Evolutionary conservation across 1,139 yeast genomes (phyloP).

Genomic region (Yamadazyma dushanensis): DNA sequence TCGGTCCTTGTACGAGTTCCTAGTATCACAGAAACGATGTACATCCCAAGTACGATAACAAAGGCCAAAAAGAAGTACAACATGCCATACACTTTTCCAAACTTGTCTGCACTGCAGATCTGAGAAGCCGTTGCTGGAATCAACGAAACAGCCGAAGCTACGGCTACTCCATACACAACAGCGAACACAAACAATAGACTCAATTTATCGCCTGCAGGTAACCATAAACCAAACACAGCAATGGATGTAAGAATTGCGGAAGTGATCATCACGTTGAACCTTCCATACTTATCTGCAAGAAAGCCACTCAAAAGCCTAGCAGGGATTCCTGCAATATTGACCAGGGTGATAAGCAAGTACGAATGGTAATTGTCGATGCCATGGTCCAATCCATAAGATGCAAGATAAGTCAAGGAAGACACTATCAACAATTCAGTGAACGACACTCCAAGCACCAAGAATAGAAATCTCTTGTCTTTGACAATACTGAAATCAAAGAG

Average conservation of each 20-base stretch:
- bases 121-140: slow-evolving; percentile 53
- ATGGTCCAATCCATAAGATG: slow-evolving; percentile 48
- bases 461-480: slow-evolving; percentile 38
- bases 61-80: slow-evolving; percentile 65
- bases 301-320: slow-evolving; percentile 50
- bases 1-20: slow-evolving; percentile 18
- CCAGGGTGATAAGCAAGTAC: slow-evolving; percentile 44
- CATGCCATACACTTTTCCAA: slow-evolving; percentile 71
- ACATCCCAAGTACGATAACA: slow-evolving; percentile 47
- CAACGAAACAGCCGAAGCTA: slow-evolving; percentile 31
- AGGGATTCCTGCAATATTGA: slow-evolving; percentile 48
- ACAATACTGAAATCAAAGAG: slow-evolving; percentile 43
- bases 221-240: slow-evolving; percentile 46
- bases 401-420: slow-evolving; percentile 51
- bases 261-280: slow-evolving; percentile 52
- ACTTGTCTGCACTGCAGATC: slow-evolving; percentile 61
- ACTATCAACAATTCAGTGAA: slow-evolving; percentile 50
- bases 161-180: slow-evolving; percentile 29
- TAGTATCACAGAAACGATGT: slow-evolving; percentile 27
- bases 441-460: slow-evolving; percentile 43
- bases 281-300: slow-evolving; percentile 49
- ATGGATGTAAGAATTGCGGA: slow-evolving; percentile 38
- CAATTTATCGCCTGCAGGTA: slow-evolving; percentile 32
- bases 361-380: slow-evolving; percentile 42
- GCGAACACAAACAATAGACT: slow-evolving; percentile 24